Evolutionary conservation across 2,329 filamentous ascomycete species (phyloP).

Genomic region (Colletotrichum orchidophilum): DNA sequence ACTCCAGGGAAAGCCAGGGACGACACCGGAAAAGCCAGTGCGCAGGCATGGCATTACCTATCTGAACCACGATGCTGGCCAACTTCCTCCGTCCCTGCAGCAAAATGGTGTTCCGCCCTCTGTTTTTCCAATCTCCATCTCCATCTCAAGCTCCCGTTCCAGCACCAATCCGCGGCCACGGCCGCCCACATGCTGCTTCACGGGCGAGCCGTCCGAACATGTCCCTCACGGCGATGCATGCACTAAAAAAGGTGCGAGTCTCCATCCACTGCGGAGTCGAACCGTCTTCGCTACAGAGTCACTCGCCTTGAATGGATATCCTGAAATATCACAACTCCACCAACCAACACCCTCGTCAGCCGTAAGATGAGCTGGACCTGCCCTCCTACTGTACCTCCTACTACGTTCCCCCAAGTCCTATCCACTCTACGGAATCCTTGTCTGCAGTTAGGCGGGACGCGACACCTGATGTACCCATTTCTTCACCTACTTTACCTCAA

Average conservation of each 20-base stretch:
- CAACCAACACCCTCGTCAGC: conserved; percentile 20
- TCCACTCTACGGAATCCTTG: not conserved
- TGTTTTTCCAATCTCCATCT: not conserved
- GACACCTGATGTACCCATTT: conserved; percentile 6
- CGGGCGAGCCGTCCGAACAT: conserved; percentile 4
- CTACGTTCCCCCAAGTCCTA: not conserved
- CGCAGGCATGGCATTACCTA: not conserved
- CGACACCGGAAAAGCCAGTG: not conserved
- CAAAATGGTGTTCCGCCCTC: conserved; percentile 1
- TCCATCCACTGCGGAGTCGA: conserved; percentile 25
- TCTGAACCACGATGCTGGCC: not conserved
- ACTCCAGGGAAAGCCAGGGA: not conserved
- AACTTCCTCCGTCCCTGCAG: not conserved
- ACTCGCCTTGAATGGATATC: conserved; percentile 21
- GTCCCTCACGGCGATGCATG: conserved; percentile 2
- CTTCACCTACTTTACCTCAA: conserved; percentile 6
- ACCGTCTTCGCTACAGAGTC: conserved; percentile 11
- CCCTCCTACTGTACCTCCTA: not conserved
- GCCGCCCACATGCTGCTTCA: not conserved
- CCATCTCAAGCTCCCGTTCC: not conserved
- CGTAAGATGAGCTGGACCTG: conserved; percentile 28
- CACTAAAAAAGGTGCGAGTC: conserved; percentile 26
- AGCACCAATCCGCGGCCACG: not conserved
- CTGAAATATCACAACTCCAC: conserved; percentile 30
- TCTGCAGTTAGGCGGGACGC: not conserved